Conservation (phyloP, 495 filamentous ascomycete genomes). For the Pyronema omphalodes region DNA sequence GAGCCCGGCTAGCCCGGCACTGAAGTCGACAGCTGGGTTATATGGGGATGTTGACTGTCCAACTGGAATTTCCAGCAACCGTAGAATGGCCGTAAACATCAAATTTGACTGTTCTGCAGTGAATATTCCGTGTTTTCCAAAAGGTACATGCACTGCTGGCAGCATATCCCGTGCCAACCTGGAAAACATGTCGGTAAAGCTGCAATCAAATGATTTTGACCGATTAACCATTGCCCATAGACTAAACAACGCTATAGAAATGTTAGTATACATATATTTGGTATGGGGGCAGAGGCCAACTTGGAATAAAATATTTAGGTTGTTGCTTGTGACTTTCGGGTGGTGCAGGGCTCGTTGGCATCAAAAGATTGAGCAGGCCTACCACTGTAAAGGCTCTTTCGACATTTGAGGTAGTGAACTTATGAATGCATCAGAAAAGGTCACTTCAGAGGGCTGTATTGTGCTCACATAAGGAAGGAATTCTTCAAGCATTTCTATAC, state of each 20-base stretch:
- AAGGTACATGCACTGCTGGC: slow-evolving; percentile 52
- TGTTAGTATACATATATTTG: background rate
- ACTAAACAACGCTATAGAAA: slow-evolving; percentile 60
- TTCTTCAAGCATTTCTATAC: slow-evolving; percentile 79
- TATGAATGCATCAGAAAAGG: slow-evolving; percentile 14
- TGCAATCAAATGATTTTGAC: slow-evolving; percentile 70
- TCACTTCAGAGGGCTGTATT: slow-evolving; percentile 2
- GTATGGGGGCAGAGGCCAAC: slow-evolving; percentile 4
- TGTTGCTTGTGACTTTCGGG: slow-evolving; percentile 49
- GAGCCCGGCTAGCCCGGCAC: slow-evolving; percentile 61
- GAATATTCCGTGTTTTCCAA: slow-evolving; percentile 76
- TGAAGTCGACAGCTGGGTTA: slow-evolving; percentile 57
- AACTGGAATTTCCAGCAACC: slow-evolving; percentile 87
- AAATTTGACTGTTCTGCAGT: slow-evolving; percentile 79
- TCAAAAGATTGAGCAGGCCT: slow-evolving; percentile 64
- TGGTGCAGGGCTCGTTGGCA: slow-evolving; percentile 68
- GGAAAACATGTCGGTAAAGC: slow-evolving; percentile 77
- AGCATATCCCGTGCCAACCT: slow-evolving; percentile 70
- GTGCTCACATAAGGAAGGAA: slow-evolving; percentile 49
- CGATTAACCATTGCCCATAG: slow-evolving; percentile 85
- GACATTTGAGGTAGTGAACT: slow-evolving; percentile 81
- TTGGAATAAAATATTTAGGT: slow-evolving; percentile 69
- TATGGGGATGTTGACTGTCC: slow-evolving; percentile 92
- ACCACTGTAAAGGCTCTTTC: slow-evolving; percentile 76
- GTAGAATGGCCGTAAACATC: slow-evolving; percentile 78